A percentile compares a stretch with the other conserved stretches of the same genome.
phyloP scores from a whole-genome alignment of 805 yeast genomes.

The Suhomyces pyralidae region DNA sequence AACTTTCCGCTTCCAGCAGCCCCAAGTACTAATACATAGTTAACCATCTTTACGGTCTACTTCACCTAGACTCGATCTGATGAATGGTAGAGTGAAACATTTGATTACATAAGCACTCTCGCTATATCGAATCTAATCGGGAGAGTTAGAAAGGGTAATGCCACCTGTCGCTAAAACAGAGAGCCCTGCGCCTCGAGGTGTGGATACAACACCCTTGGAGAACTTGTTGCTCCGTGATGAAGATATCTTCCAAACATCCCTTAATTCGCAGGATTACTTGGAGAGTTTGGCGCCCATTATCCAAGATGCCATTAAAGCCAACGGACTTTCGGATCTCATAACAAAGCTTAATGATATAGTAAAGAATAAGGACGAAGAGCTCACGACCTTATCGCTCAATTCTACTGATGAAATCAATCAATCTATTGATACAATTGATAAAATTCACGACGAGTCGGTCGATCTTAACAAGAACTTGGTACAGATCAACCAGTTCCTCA shows the following conservation, averaged over 20 bases:
- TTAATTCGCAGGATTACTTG: conserved; percentile 63
- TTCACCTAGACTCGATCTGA: not conserved
- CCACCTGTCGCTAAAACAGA: not conserved
- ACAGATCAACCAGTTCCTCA: conserved; percentile 55
- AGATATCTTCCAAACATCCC: conserved; percentile 44
- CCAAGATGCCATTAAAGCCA: conserved; percentile 54
- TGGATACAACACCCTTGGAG: conserved; percentile 21
- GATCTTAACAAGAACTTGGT: conserved; percentile 53
- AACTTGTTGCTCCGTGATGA: conserved; percentile 38
- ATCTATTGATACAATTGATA: conserved; percentile 62
- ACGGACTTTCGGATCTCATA: conserved; percentile 55
- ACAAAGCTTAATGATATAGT: conserved; percentile 55
- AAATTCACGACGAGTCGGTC: conserved; percentile 56
- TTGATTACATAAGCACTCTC: not conserved
- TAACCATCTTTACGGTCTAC: conserved; percentile 13
- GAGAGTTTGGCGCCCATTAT: conserved; percentile 79
- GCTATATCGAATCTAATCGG: not conserved
- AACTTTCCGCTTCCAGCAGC: conserved; percentile 42
- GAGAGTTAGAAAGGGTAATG: not conserved
- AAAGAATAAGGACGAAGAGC: conserved; percentile 57
- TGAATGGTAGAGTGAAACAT: no score
- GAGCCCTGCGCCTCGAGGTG: not conserved
- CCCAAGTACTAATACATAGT: conserved; percentile 47
- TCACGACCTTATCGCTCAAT: conserved; percentile 58
- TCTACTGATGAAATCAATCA: conserved; percentile 54